phyloP scores from a whole-genome alignment of 306 rosid species.

The Parietaria judaica region DNA sequence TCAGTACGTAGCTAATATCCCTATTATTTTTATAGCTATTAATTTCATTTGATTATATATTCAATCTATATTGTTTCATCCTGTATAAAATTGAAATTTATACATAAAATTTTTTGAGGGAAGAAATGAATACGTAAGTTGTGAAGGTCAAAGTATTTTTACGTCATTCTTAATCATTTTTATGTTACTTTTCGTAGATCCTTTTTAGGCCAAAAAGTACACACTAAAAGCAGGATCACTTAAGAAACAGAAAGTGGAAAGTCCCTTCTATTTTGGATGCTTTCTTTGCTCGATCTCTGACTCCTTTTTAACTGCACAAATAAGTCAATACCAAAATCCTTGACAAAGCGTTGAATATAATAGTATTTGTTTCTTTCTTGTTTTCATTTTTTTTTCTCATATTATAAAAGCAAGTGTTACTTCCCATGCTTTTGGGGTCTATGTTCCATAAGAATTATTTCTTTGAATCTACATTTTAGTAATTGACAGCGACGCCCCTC shows the following conservation, averaged over 20 bases:
- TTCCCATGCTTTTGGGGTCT: conserved; percentile 22
- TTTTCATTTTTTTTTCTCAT: background rate
- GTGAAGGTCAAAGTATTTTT: too few relatives aligned
- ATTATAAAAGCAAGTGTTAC: background rate
- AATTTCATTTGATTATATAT: too few relatives aligned
- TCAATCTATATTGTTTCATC: too few relatives aligned
- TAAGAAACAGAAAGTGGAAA: conserved; percentile 16
- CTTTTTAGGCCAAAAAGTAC: background rate
- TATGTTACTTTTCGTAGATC: too few relatives aligned
- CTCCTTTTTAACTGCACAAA: conserved; percentile 20
- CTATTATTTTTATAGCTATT: too few relatives aligned
- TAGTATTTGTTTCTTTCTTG: background rate
- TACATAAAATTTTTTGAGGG: too few relatives aligned
- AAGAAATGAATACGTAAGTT: too few relatives aligned
- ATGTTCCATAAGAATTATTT: conserved; percentile 6
- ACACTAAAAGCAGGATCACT: conserved; percentile 1
- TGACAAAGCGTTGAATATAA: conserved; percentile 3
- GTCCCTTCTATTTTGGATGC: conserved; percentile 19
- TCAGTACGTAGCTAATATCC: too few relatives aligned
- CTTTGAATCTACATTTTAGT: background rate
- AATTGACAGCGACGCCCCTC: background rate
- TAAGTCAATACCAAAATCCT: conserved; percentile 29
- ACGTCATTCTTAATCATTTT: too few relatives aligned
- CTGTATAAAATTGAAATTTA: too few relatives aligned
- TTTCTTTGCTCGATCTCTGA: conserved; percentile 26